Evolutionary conservation across 345 rosid species (phyloP).

Genomic region (Lepidium africanum): DNA sequence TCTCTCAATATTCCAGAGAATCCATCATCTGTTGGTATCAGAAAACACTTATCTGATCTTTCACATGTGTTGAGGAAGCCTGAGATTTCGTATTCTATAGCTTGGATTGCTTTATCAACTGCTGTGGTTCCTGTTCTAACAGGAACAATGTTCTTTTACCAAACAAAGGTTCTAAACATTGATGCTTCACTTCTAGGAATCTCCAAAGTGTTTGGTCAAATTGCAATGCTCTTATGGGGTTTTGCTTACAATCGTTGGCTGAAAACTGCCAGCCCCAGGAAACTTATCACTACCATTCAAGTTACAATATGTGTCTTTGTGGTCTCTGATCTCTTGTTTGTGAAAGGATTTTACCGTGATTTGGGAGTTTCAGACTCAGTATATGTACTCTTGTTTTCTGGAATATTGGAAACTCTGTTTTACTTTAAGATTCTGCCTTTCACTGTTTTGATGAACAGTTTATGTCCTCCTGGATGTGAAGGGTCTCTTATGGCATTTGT

Average conservation of each 20-base stretch:
- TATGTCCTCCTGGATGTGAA: slow-evolving; percentile 79
- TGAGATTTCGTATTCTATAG: slow-evolving; percentile 53
- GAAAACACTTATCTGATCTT: slow-evolving; percentile 57
- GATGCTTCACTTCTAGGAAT: slow-evolving; percentile 59
- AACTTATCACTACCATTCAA: slow-evolving; percentile 56
- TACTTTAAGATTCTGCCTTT: slow-evolving; percentile 78
- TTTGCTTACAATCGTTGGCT: slow-evolving; percentile 46
- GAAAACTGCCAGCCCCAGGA: slow-evolving; percentile 57
- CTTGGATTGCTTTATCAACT: slow-evolving; percentile 73
- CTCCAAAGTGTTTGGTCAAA: slow-evolving; percentile 84
- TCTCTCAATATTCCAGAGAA: slow-evolving; percentile 56
- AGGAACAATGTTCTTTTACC: slow-evolving; percentile 95
- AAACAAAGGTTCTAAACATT: slow-evolving; percentile 54
- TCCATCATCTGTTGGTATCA: slow-evolving; percentile 42
- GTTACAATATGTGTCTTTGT: slow-evolving; percentile 51
- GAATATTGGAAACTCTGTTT: slow-evolving; percentile 63
- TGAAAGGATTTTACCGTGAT: slow-evolving; percentile 47
- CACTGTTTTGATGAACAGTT: slow-evolving; percentile 53
- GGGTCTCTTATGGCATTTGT: slow-evolving; percentile 83
- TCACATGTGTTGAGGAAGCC: slow-evolving; percentile 46
- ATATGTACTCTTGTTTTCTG: slow-evolving; percentile 56
- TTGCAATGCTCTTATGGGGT: slow-evolving; percentile 76
- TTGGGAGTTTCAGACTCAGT: slow-evolving; percentile 58
- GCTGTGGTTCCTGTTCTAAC: slow-evolving; percentile 68
- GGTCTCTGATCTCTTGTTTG: slow-evolving; percentile 67